phyloP scores from a whole-genome alignment of 352 stramenopile species.

The Globisporangium lucens region DNA sequence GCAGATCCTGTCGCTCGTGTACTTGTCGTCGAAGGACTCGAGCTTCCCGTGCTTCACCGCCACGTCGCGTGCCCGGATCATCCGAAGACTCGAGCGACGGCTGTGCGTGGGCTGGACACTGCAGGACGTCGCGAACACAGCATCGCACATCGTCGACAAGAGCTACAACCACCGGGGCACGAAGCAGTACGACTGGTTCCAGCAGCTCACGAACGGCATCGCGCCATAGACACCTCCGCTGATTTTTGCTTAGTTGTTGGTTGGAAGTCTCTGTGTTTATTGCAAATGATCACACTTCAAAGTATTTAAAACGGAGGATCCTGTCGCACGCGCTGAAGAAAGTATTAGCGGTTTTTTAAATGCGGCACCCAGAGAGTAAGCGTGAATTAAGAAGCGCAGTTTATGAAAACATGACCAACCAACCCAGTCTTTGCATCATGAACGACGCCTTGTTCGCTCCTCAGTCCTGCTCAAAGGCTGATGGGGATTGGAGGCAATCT shows the following conservation, averaged over 20 bases:
- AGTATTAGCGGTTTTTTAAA: neutral
- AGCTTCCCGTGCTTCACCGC: constrained; percentile 92
- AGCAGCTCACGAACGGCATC: constrained; percentile 86
- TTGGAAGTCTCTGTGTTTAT: neutral
- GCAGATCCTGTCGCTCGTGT: constrained; percentile 88
- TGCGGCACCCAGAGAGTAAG: neutral
- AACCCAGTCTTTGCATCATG: neutral
- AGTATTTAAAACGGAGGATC: constrained; percentile 7
- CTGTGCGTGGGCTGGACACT: constrained; percentile 54
- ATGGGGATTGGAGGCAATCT: neutral
- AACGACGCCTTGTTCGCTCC: neutral
- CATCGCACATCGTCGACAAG: constrained; percentile 63
- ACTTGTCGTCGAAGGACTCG: constrained; percentile 91
- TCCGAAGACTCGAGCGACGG: constrained; percentile 48
- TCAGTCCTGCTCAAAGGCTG: neutral
- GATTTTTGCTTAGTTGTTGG: neutral
- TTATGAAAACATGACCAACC: neutral
- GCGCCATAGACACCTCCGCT: constrained; percentile 20
- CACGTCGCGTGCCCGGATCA: constrained; percentile 37
- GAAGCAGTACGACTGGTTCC: constrained; percentile 87
- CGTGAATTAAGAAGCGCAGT: neutral
- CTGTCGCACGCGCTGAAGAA: neutral
- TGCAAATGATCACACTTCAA: neutral
- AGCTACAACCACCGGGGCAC: constrained; percentile 75
- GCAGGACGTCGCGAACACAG: constrained; percentile 50